Base-by-base conservation (phyloP, 2,329 filamentous ascomycete species). In the Rhynchosporium secalis region DNA sequence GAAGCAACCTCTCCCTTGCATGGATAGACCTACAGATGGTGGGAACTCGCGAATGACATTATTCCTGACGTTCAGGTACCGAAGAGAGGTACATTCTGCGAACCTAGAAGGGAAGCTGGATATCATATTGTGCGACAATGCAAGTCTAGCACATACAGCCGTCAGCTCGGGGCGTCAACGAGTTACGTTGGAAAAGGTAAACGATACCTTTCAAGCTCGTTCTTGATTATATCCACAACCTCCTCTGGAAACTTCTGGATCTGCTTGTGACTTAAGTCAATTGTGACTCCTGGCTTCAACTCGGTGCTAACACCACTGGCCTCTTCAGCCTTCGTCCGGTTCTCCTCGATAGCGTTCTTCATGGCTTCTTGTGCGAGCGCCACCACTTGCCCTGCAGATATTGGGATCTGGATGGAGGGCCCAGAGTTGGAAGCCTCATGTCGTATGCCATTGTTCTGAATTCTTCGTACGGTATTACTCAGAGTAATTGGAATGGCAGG, bases 31-130 rank as follows among this genome's bases (percentile, higher is more conserved):
- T 80, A 89, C 86, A 67, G 82, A 81, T 70, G 81, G 80, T 51
- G 87, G 87, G 69, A 90, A 87, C 72, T 88, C 83, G 66, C 81
- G 76, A 72, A 93, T 86, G 70, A 85, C 80, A 72, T 93, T 94
- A 76, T 89, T 89, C 72, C 90, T 82, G 65, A 92, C 86, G 70
- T 94, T 94, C 64, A 94, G 83, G 74, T 94, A 94, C 65, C 90
- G 87, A 64, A 94, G 78, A 56, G 88, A 89, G 47, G 85, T 87
- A 77, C 90, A 93, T 77, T 92, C 89, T 41, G 87, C 82, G 69
- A 93, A 90, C 59, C 89, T 83, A 29, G 79, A 72, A 5, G 90
- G 90, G 52, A 94, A 84, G n/a, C 83, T 81, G 38, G 85, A 81
- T 62, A 92, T 80, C 68, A 85, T 86, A 75, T 93, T 93, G 77